Conservation (phyloP, 2,329 filamentous ascomycete species). For the Colletotrichum somersetense region DNA sequence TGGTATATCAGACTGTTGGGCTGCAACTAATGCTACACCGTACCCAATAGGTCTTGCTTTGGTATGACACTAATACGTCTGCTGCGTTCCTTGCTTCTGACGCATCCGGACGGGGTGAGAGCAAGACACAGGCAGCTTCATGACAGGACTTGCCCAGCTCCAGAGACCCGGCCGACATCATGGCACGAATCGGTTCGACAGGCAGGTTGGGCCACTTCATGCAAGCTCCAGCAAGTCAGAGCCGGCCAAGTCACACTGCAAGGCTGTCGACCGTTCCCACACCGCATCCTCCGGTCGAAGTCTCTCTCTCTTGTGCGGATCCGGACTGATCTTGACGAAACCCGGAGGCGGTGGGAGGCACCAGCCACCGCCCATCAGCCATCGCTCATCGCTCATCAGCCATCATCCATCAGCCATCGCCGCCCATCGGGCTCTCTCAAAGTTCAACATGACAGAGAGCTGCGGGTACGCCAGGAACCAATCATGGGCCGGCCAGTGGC, state of each 20-base stretch:
- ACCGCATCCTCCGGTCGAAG: constrained; percentile 24
- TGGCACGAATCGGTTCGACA: constrained; percentile 17
- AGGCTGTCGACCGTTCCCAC: constrained; percentile 29
- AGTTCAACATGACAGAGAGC: neutral
- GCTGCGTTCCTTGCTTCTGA: constrained; percentile 17
- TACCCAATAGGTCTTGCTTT: constrained; percentile 7
- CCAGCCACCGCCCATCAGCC: neutral
- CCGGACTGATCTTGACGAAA: neutral
- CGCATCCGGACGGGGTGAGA: constrained; percentile 23
- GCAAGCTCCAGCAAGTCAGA: constrained; percentile 39
- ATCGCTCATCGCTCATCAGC: too few species aligned
- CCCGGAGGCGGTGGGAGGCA: constrained; percentile 27
- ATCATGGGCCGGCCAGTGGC: neutral
- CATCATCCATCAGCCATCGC: neutral
- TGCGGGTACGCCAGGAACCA: constrained; percentile 9
- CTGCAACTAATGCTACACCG: constrained; percentile 17
- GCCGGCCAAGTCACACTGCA: constrained; percentile 37
- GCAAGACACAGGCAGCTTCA: neutral
- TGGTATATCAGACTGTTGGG: constrained; percentile 24
- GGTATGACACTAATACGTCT: constrained; percentile 9
- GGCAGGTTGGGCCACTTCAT: constrained; percentile 30
- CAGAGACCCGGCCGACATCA: neutral
- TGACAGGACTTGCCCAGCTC: neutral
- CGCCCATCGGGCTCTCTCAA: neutral
- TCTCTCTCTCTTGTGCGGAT: neutral